phyloP scores from a whole-genome alignment of 345 rosid species.

The Carallia brachiata region DNA sequence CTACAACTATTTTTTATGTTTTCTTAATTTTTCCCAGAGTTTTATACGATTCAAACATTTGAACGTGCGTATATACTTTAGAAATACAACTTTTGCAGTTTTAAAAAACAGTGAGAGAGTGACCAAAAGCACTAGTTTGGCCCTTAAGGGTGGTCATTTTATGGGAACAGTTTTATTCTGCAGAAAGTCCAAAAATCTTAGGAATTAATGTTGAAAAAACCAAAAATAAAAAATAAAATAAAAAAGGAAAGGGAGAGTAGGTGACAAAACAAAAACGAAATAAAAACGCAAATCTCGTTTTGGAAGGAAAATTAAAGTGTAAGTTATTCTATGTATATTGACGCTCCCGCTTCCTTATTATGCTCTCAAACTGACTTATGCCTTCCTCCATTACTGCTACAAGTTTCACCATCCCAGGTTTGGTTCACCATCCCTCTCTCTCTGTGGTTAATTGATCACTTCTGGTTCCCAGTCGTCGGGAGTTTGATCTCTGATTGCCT shows the following conservation, averaged over 20 bases:
- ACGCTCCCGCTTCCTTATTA: background rate
- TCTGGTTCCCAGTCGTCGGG: background rate
- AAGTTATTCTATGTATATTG: slow-evolving; percentile 42
- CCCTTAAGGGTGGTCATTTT: no score
- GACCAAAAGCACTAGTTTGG: no score
- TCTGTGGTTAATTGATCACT: background rate
- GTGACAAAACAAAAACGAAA: slow-evolving; percentile 15
- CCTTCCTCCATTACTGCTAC: background rate
- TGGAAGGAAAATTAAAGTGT: slow-evolving; percentile 44
- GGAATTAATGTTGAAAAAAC: background rate
- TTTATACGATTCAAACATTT: no score
- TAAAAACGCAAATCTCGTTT: background rate
- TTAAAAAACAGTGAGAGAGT: no score
- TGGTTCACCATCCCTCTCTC: slow-evolving; percentile 19
- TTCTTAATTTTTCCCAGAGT: no score
- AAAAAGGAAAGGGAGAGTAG: slow-evolving; percentile 12
- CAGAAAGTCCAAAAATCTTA: background rate
- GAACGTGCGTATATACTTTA: no score
- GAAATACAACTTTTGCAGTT: no score
- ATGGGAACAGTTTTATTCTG: no score
- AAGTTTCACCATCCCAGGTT: slow-evolving; percentile 15
- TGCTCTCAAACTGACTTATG: slow-evolving; percentile 15
- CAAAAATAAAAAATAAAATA: background rate
- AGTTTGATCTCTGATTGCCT: background rate
- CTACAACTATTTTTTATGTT: no score